Evolutionary conservation across 257 asterid genomes (phyloP), one percentile per base, ranked within the genome.

Genomic region (Ehretia macrophylla): DNA sequence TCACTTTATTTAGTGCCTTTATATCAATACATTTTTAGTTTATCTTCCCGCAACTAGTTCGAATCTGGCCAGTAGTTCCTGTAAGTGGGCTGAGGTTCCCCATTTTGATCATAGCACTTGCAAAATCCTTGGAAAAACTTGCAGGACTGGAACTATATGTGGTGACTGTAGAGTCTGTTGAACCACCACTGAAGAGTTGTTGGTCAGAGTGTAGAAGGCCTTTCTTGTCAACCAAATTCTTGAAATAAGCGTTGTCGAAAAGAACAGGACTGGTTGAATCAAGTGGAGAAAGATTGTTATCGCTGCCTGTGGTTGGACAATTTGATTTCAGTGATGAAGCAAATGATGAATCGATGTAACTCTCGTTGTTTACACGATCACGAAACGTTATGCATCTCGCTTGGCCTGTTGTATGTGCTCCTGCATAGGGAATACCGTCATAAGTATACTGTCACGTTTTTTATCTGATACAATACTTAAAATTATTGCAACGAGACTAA

Each of bases 201-300:
- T 85, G 94, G 62, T 85, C 94, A 0, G 94, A 85, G 42, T 85
- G 94, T 20, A 85, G 35, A 1, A 85, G 75, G 10, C 89, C 94
- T 60, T 61, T 59, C 72, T 77, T 73, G 55, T 17, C 44, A 2
- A 62, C 17, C 14, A 85, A 75, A 59, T 70, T 75, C 47, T 57
- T 67, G 76, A 63, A 85, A 72, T 75, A 85, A 35, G 64, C 69
- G 54, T 68, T 78, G 76, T 85, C 94, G 52, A 85, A 85, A 14
- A 68, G 38, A 10, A 17, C 54, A 11, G 94, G 89, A 55, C 59
- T 75, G 9, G 18, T 17, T 0, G 75, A 69, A 19, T 85, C 94
- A 0, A 82, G 66, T 1, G 88, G 72, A 0, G 93, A 77, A 11
- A 81, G 76, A 6, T 49, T 71, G 58, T 81, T 79, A 21, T 84